Percentiles rank a stretch among this genome's conserved stretches.
phyloP scores from a whole-genome alignment of 306 rosid genomes.

The Carpinus fangiana region DNA sequence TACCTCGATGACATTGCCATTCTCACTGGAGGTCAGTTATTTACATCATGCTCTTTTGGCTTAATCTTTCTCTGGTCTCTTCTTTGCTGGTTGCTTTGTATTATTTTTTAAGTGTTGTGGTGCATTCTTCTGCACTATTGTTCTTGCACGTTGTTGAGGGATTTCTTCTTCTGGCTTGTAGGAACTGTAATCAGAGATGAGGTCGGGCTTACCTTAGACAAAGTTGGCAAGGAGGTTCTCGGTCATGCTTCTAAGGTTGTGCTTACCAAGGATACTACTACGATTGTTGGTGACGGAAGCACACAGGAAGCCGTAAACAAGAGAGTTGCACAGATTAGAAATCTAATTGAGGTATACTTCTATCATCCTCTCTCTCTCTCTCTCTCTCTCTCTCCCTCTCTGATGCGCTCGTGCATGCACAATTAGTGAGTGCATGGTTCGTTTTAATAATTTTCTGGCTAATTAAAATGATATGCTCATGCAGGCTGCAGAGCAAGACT shows the following conservation, averaged over 20 bases:
- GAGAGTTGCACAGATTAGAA: conserved; percentile 88
- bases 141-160: conserved; percentile 8
- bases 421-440: not conserved
- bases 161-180: conserved; percentile 30
- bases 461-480: not conserved
- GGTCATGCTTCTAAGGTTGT: conserved; percentile 94
- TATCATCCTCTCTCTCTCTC: conserved; percentile 9
- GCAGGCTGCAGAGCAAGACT: conserved; percentile 94
- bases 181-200: conserved; percentile 96
- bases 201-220: conserved; percentile 89
- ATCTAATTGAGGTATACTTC: conserved; percentile 70
- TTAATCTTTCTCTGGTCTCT: not conserved
- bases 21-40: conserved; percentile 74
- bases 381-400: not conserved
- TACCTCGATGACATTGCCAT: conserved; percentile 98
- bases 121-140: not conserved
- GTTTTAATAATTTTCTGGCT: not conserved
- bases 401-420: not conserved
- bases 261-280: conserved; percentile 89
- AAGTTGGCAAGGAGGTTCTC: conserved; percentile 89
- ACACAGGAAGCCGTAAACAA: conserved; percentile 91
- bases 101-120: not conserved
- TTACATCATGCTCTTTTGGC: not conserved
- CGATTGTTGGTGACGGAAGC: conserved; percentile 96
- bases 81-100: not conserved